Percentiles rank a stretch among this genome's conserved stretches.
These are phyloP conservation scores for Phytophthora podocarpi DNA, from an alignment of 352 stramenopile species.

Conservation along the genomic window DNA sequence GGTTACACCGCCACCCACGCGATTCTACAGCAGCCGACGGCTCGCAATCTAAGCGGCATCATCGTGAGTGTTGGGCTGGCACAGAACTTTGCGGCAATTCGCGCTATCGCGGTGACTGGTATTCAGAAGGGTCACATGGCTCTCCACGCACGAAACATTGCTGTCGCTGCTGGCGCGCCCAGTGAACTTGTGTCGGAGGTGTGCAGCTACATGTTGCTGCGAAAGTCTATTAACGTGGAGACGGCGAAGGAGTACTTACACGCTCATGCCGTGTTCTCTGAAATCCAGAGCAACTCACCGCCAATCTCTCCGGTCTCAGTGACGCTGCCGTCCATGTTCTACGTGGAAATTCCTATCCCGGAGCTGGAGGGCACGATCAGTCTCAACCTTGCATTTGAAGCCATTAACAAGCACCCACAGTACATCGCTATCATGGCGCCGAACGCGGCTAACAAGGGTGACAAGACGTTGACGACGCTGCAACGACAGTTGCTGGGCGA, in stretches of 20 bases:
- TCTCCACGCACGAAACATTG: conserved; percentile 86
- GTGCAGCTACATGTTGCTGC: conserved; percentile 86
- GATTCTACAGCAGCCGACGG: conserved; percentile 76
- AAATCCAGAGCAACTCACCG: conserved; percentile 62
- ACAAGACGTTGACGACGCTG: conserved; percentile 45
- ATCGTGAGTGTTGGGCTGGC: conserved; percentile 83
- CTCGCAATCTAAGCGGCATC: conserved; percentile 66
- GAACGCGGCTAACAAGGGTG: conserved; percentile 20
- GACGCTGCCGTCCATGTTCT: conserved; percentile 82
- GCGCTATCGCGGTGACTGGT: conserved; percentile 83
- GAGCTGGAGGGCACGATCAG: conserved; percentile 73
- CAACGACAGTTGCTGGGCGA: conserved; percentile 77
- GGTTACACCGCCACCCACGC: conserved; percentile 78
- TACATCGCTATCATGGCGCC: conserved; percentile 78
- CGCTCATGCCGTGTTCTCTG: conserved; percentile 76
- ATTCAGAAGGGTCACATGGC: conserved; percentile 91
- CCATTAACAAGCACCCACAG: conserved; percentile 77
- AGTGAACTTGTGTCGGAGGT: conserved; percentile 85
- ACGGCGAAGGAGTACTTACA: conserved; percentile 86
- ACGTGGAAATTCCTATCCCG: conserved; percentile 80
- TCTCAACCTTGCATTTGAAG: conserved; percentile 85
- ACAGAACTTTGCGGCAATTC: conserved; percentile 88
- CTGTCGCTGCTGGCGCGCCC: conserved; percentile 75
- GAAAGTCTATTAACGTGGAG: conserved; percentile 83
- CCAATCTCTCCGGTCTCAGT: conserved; percentile 45